A percentile compares a stretch with the other conserved stretches of the same genome.
Evolutionary conservation across 2,329 filamentous ascomycete species (phyloP).

Genomic region (Pseudogymnoascus sp.): DNA sequence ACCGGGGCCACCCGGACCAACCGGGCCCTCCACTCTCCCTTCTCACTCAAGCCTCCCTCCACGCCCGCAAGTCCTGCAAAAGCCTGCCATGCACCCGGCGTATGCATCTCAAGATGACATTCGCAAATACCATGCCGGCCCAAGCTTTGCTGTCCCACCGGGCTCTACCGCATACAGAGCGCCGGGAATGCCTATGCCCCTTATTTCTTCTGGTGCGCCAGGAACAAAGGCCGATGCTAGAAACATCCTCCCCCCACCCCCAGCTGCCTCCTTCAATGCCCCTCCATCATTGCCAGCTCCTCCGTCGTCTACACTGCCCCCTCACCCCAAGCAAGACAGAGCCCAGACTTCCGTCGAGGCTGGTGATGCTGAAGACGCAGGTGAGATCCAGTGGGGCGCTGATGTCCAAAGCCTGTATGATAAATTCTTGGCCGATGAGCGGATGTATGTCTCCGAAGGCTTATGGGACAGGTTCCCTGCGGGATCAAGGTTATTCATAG

Average conservation of each 20-base stretch:
- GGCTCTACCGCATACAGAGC: slow-evolving; percentile 25
- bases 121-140: slow-evolving; percentile 27
- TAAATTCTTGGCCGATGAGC: slow-evolving; percentile 65
- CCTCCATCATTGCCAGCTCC: slow-evolving; percentile 19
- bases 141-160: slow-evolving; percentile 22
- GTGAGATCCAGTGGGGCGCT: slow-evolving; percentile 31
- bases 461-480: slow-evolving; percentile 77
- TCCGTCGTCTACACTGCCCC: slow-evolving; percentile 18
- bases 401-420: slow-evolving; percentile 64
- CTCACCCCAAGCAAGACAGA: slow-evolving; percentile 20
- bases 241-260: slow-evolving; percentile 30
- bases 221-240: slow-evolving; percentile 29
- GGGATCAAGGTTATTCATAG: slow-evolving; percentile 74
- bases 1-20: slow-evolving; percentile 15
- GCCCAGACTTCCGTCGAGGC: slow-evolving; percentile 17
- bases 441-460: slow-evolving; percentile 68
- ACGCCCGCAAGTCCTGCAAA: slow-evolving; percentile 24
- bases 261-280: slow-evolving; percentile 26
- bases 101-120: slow-evolving; percentile 27
- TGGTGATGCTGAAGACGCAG: slow-evolving; percentile 23
- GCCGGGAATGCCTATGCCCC: slow-evolving; percentile 24
- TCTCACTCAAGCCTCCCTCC: slow-evolving; percentile 31
- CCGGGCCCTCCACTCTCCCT: slow-evolving; percentile 22
- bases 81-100: slow-evolving; percentile 12
- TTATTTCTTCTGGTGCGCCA: slow-evolving; percentile 29